Evolutionary conservation across 2,329 filamentous ascomycete genomes (phyloP), one percentile per base, ranked within the genome.

Genomic region (Karstenula rhodostoma): DNA sequence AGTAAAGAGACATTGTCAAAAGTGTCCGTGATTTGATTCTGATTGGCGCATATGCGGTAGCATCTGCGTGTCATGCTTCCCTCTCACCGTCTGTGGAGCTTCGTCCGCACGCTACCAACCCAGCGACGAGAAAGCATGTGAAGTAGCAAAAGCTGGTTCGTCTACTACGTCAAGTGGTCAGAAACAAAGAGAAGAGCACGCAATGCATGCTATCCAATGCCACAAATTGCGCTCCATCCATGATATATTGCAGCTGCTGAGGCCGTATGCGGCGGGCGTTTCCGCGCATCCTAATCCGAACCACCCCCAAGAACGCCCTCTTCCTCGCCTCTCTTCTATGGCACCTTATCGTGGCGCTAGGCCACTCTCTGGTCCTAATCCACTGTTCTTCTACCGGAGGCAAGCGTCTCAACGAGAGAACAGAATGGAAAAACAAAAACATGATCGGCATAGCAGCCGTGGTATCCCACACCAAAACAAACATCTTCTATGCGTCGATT

Each of bases 371-470:
- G 19, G 9, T 23, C 37, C 37, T 4, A 29, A 12, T n/a, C 47
- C 27, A 46, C 19, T 35, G 47, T 22, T 29, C 32, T 44, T 52
- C 29, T 46, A 23, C 6, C 19, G n/a, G 55, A 48, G 23, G 10
- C 6, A 44, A 35, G 49, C 43, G 25, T 53, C 32, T 17, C 25
- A 40, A 46, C 17, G 19, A 46, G 44, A n/a, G 47, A 51, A 49
- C 27, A 27, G 43, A 43, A 48, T n/a, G 22, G n/a, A 40, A 29
- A 29, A 33, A 22, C 5, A 44, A 46, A 37, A 51, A 22, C 19
- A 40, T 55, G 27, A 54, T 23, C 48, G 49, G 54, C 47, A 53
- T 33, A 43, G 50, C 25, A 43, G 53, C 47, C 48, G 44, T 44
- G 48, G 48, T 43, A 52, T 43, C 47, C 32, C 56, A 42, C 49